Evolutionary conservation across 208 protist species (phyloP), one percentile per base, ranked within the genome.

Genomic region (Acanthamoeba lenticulata): DNA sequence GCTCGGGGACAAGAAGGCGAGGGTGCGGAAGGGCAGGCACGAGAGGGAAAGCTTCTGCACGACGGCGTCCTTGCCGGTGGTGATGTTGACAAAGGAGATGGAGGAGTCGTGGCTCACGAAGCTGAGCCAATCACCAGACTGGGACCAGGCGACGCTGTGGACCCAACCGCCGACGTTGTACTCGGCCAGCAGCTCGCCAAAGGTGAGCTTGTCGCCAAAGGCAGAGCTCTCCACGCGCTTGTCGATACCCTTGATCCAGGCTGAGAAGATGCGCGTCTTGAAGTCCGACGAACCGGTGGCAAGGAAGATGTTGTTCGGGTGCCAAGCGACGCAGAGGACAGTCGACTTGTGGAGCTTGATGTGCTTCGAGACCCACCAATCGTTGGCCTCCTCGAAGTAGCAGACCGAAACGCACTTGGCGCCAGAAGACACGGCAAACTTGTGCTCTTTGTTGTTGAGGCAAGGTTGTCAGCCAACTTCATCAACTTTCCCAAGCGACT

Each of bases 291-390:
- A 94, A 38, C 97, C 98, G 47, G 97, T 98, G 27, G 98, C 98
- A 15, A 99, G 72, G 57, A 98, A 85, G 44, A 92, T 57, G 55
- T 98, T 96, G 93, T 96, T 97, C 72, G 98, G 98, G 95, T 98
- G 97, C 98, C 98, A 99, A n/a, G 94, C 96, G 24, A 98, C 72
- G 40, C 93, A 95, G 13, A 97, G 88, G 29, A 98, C 96, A 21
- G 98, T 99, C 1, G 97, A 98, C 42, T 93, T 94, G 94, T 97
- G 96, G 32, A 97, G 94, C 93, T 97, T 97, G 60, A 97, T 97
- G 81, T 95, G 95, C 95, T 98, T 98, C 36, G 94, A 96, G 55
- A 98, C 97, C 98, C 98, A 99, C 97, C 98, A 99, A 67, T 99
- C 98, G 95, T 99, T 98, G 6, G 97, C 96, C 72, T 96, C 96